Percentiles rank a stretch among this genome's conserved stretches.
phyloP scores from a whole-genome alignment of 2,329 filamentous ascomycete species.

The Pseudocercospora vitis region DNA sequence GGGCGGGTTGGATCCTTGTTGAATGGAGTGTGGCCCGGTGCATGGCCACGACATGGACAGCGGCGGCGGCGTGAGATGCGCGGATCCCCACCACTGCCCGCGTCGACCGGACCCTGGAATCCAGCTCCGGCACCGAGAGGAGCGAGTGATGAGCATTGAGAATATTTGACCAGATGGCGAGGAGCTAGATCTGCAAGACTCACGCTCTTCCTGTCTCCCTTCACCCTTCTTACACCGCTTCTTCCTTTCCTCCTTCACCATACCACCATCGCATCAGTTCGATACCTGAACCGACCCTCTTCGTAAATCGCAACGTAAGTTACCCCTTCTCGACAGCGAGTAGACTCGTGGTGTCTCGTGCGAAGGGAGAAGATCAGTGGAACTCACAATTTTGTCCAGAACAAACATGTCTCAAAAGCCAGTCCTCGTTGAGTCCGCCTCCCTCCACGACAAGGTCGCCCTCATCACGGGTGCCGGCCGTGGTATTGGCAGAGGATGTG shows the following conservation, averaged over 20 bases:
- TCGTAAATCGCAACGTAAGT: constrained; percentile 13
- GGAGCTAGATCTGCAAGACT: constrained; percentile 16
- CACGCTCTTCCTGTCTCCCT: constrained; percentile 8
- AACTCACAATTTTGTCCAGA: neutral
- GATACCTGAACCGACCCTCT: too few relatives aligned
- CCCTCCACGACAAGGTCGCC: constrained; percentile 55
- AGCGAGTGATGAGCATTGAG: constrained; percentile 4
- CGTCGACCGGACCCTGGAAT: neutral
- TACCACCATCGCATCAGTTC: too few relatives aligned
- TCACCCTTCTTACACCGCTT: constrained; percentile 21
- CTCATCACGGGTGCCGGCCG: constrained; percentile 66
- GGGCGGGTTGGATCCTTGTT: neutral
- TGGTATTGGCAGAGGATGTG: constrained; percentile 66
- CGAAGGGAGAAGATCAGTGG: neutral
- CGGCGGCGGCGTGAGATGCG: neutral
- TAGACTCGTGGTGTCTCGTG: neutral
- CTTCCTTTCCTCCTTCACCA: constrained; percentile 13
- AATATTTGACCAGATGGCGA: constrained; percentile 4
- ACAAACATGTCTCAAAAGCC: constrained; percentile 34
- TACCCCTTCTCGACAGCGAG: too few relatives aligned
- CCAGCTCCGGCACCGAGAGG: constrained; percentile 4
- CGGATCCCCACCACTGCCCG: constrained; percentile 16
- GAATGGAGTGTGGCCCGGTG: neutral
- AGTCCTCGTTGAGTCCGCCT: constrained; percentile 49
- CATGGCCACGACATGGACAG: neutral